These are phyloP conservation scores for Botryotinia globosa DNA, from an alignment of 2,329 filamentous ascomycete species.

Conservation along the genomic window DNA sequence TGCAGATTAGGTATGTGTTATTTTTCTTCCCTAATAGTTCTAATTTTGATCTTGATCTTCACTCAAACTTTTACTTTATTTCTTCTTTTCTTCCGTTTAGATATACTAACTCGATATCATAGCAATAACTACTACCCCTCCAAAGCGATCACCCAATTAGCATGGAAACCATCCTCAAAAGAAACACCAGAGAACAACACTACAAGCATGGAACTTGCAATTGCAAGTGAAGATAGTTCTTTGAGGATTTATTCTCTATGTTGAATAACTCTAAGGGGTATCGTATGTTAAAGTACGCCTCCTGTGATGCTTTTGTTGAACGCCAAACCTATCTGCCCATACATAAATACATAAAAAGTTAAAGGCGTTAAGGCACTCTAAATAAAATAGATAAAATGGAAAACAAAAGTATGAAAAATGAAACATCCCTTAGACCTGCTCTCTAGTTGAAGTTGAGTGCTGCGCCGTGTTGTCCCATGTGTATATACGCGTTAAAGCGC, in stretches of 20 bases:
- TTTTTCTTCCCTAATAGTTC: too few species aligned
- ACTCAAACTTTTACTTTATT: too few species aligned
- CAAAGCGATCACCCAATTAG: conserved; percentile 50
- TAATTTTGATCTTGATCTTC: not conserved
- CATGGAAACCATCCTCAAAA: conserved; percentile 58
- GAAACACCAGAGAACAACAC: conserved; percentile 13
- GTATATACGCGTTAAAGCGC: not conserved
- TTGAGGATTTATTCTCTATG: conserved; percentile 53
- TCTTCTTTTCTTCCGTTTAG: fast-evolving
- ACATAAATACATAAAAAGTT: conserved; percentile 12
- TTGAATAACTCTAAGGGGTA: conserved; percentile 34
- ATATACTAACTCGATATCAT: not conserved
- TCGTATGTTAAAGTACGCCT: conserved; percentile 23
- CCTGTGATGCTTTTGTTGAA: conserved; percentile 19
- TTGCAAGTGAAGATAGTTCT: conserved; percentile 56
- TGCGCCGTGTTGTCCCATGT: conserved; percentile 5
- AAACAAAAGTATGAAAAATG: not conserved
- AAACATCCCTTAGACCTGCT: not conserved
- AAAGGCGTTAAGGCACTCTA: conserved; percentile 21
- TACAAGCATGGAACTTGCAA: conserved; percentile 33
- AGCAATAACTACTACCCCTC: conserved; percentile 48
- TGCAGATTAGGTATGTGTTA: conserved; percentile 18
- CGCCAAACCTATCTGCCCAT: conserved; percentile 1
- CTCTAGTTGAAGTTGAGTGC: conserved; percentile 19
- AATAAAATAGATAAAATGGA: not conserved